Percentiles rank a stretch among this genome's conserved stretches.
These are phyloP conservation scores for Amoeboaphelidium protococcarum DNA, from an alignment of 371 early-diverging fungal species.

Conservation along the genomic window DNA sequence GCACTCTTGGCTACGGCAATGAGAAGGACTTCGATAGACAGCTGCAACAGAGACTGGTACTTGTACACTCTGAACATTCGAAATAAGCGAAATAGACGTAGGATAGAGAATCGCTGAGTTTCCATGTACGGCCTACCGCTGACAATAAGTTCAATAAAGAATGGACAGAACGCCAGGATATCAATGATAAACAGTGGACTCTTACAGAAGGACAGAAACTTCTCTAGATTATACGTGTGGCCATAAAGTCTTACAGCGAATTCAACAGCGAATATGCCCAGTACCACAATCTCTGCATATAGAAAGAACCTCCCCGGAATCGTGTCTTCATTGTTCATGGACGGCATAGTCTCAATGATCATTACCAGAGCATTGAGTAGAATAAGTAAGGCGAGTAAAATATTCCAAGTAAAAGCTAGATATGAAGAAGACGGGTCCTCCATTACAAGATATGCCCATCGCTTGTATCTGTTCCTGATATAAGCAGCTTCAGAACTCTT, in stretches of 20 bases:
- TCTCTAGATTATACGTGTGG: conserved; percentile 31
- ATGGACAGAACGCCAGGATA: conserved; percentile 48
- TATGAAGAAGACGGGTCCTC: conserved; percentile 37
- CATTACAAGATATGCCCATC: conserved; percentile 30
- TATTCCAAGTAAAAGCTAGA: conserved; percentile 42
- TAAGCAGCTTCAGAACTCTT: too few species aligned
- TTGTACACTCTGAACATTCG: conserved; percentile 57
- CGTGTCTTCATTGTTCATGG: conserved; percentile 31
- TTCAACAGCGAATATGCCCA: conserved; percentile 46
- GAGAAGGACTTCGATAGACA: conserved; percentile 61
- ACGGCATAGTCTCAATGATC: conserved; percentile 56
- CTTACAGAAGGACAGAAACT: conserved; percentile 12
- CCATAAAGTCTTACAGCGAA: conserved; percentile 33
- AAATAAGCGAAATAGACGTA: conserved; percentile 46
- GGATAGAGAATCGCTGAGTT: conserved; percentile 38
- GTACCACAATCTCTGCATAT: conserved; percentile 46
- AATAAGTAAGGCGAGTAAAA: conserved; percentile 42
- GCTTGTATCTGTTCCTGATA: conserved; percentile 21
- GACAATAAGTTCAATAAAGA: conserved; percentile 40
- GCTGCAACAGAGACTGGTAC: conserved; percentile 30
- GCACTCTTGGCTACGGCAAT: conserved; percentile 45
- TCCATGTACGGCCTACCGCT: conserved; percentile 37
- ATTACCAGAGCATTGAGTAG: conserved; percentile 46
- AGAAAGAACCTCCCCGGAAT: conserved; percentile 26
- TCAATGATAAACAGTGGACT: conserved; percentile 44